Conservation (phyloP, 228 moss, liverwort and hornwort genomes). For the Sphagnum magellanicum region DNA sequence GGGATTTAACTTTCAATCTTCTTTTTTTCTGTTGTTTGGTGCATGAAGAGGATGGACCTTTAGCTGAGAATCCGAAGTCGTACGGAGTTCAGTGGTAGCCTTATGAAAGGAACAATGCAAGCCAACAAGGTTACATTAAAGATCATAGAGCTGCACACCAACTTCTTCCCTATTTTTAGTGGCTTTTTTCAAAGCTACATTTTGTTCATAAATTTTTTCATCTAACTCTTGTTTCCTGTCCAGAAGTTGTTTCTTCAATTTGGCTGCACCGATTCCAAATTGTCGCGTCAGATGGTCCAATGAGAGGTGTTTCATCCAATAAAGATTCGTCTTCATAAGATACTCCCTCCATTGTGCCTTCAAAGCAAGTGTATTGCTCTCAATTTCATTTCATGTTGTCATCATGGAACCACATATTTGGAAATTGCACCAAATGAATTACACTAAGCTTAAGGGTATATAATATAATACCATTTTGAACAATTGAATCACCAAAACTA, state of each 20-base stretch:
- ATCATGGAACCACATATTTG: no score
- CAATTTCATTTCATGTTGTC: no score
- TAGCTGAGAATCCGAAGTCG: slow-evolving; percentile 24
- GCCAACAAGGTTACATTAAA: slow-evolving; percentile 66
- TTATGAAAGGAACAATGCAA: slow-evolving; percentile 62
- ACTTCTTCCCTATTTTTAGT: slow-evolving; percentile 69
- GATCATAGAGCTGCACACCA: slow-evolving; percentile 80
- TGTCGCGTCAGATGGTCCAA: neutral
- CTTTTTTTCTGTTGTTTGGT: no score
- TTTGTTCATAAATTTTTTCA: slow-evolving; percentile 70
- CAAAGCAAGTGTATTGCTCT: no score
- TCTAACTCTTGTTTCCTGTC: slow-evolving; percentile 64
- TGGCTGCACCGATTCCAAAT: slow-evolving; percentile 57
- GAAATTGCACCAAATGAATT: no score
- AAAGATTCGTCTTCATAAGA: no score
- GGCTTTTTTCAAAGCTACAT: slow-evolving; percentile 34
- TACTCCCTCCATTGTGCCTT: no score
- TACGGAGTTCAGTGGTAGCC: slow-evolving; percentile 16
- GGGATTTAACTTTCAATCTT: no score
- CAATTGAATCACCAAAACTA: no score
- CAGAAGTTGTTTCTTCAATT: slow-evolving; percentile 60
- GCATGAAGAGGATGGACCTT: slow-evolving; percentile 34
- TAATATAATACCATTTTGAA: no score
- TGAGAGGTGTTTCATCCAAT: no score
- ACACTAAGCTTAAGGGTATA: no score